A percentile compares a stretch with the other conserved stretches of the same genome.
Conservation (phyloP, 2,329 filamentous ascomycete genomes). For the Pseudogymnoascus sp. region DNA sequence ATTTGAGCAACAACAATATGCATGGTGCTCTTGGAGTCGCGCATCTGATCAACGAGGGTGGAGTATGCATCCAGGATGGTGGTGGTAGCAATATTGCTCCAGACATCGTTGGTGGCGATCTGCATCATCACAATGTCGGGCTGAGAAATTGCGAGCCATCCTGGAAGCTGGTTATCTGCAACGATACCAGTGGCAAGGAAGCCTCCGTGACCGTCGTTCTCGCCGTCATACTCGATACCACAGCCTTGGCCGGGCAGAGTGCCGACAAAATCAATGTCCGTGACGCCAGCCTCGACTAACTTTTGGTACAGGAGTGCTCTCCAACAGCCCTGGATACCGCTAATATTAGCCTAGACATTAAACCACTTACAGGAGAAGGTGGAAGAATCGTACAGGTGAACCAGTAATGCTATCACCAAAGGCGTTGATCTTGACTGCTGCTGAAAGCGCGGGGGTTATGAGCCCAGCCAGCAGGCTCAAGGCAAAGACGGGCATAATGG, state of each 20-base stretch:
- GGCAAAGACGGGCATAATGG: neutral
- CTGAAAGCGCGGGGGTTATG: neutral
- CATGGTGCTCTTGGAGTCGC: slow-evolving; percentile 32
- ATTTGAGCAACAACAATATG: slow-evolving; percentile 32
- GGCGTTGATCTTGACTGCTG: neutral
- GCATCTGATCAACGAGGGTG: slow-evolving; percentile 34
- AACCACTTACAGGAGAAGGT: neutral
- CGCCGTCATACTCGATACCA: slow-evolving; percentile 33
- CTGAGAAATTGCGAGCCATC: slow-evolving; percentile 31
- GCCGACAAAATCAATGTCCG: slow-evolving; percentile 30
- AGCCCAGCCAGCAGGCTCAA: neutral
- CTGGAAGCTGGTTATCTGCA: slow-evolving; percentile 29
- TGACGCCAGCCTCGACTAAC: slow-evolving; percentile 24
- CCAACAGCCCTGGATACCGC: slow-evolving; percentile 23
- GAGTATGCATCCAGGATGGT: slow-evolving; percentile 32
- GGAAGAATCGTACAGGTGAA: neutral
- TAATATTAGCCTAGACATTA: neutral
- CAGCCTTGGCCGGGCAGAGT: slow-evolving; percentile 29
- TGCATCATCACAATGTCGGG: slow-evolving; percentile 40
- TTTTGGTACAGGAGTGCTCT: slow-evolving; percentile 28
- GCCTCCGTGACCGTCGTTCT: slow-evolving; percentile 38
- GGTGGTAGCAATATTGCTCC: slow-evolving; percentile 27
- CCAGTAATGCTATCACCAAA: slow-evolving; percentile 1
- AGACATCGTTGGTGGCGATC: slow-evolving; percentile 37
- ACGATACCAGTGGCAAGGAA: slow-evolving; percentile 33